These are phyloP conservation scores for Pneumocystis jirovecii DNA, from an alignment of 1,139 yeast genomes.

Conservation along the genomic window DNA sequence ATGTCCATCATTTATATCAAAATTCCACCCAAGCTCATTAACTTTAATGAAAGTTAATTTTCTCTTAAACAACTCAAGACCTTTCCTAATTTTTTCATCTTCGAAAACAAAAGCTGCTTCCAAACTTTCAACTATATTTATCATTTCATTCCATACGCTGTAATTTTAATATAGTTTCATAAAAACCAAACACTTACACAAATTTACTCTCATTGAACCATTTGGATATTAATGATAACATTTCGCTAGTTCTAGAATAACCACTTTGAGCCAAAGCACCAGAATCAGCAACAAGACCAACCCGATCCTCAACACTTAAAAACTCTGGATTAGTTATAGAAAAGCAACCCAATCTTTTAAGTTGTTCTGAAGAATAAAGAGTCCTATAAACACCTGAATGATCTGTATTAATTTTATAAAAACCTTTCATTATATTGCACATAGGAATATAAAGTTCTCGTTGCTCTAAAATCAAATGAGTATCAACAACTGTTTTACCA, in stretches of 20 bases:
- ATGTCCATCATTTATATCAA: conserved; percentile 48
- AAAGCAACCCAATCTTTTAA: conserved; percentile 58
- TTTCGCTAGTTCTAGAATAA: conserved; percentile 48
- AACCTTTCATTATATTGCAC: conserved; percentile 30
- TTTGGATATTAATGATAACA: conserved; percentile 46
- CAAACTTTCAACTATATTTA: conserved; percentile 39
- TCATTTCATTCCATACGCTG: conserved; percentile 58
- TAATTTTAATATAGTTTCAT: conserved; percentile 15
- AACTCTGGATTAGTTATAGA: conserved; percentile 39
- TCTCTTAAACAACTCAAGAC: conserved; percentile 44
- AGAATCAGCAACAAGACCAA: conserved; percentile 75
- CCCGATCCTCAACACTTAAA: conserved; percentile 68
- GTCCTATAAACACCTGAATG: conserved; percentile 77
- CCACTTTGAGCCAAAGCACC: conserved; percentile 61
- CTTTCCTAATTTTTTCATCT: conserved; percentile 38
- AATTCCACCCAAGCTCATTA: conserved; percentile 53
- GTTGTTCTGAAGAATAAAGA: conserved; percentile 57
- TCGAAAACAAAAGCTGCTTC: conserved; percentile 60
- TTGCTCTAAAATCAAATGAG: conserved; percentile 22
- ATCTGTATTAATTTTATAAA: conserved; percentile 67
- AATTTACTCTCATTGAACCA: conserved; percentile 58
- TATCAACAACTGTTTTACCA: conserved; percentile 36
- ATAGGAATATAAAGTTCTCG: conserved; percentile 33
- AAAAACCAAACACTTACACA: conserved; percentile 26
- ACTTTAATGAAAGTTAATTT: conserved; percentile 48